Evolutionary conservation across 2,329 filamentous ascomycete species (phyloP), one percentile per base, ranked within the genome.

Genomic region (Hypoxylon sp.): DNA sequence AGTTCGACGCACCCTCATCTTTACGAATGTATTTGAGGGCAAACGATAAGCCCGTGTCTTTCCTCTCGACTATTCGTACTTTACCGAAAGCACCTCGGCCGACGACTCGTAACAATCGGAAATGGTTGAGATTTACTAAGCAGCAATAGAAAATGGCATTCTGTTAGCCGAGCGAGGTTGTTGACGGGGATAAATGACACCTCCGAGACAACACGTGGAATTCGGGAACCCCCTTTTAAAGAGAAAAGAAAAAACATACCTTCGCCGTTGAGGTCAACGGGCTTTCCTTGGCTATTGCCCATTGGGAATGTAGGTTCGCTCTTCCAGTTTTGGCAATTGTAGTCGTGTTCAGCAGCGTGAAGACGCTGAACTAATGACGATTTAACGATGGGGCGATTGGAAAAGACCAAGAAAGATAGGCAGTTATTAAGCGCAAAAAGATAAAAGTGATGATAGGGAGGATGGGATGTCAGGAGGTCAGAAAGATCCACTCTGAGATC

Each of bases 11-110:
- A 94, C 94, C 93, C 89, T 98, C 95, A 92, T 98, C 95, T 88
- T 98, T 98, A 73, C 94, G 91, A 72, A 98, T 98, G 81, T 98
- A 98, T 82, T 99, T 99, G 72, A 99, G 87, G 48, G 96, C 96
- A 81, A 99, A 99, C 2, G 94, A 95, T 76, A 98, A 83, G 63
- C 91, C 91, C 1, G 94, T 97, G 79, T 99, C 96, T 82, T 98
- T 98, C 74, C 94, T 90, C 86, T 99, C 96, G 78, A 99, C 96
- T 74, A 99, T 99, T 77, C 96, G 92, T 69, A 99, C 96, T 83
- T 99, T 99, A 77, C 96, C 96, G 84, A 99, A 99, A 63, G 96
- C 96, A 77, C 96, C 96, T 81, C 97, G 97, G 73, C 96, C 96
- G 74, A 99, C 96, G 71, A 99, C 96, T 78, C 96, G 91, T 72